These are phyloP conservation scores for Xerophyta viscosa DNA, from an alignment of 106 monocot species.

Conservation along the genomic window DNA sequence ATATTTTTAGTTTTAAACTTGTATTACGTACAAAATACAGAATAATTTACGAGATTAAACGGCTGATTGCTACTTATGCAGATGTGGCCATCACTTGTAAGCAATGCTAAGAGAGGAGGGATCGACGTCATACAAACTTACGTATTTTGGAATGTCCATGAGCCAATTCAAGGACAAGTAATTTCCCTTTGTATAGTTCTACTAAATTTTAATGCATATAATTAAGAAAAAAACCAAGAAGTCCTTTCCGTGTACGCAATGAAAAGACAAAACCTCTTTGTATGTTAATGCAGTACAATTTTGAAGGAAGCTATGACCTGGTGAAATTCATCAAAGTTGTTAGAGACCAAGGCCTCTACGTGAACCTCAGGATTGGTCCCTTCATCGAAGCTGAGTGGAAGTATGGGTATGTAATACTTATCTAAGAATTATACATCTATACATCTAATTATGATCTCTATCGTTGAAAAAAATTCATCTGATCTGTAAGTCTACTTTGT, in stretches of 20 bases:
- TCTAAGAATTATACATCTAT: too few species aligned
- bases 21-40: too few species aligned
- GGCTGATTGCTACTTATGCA: conserved; percentile 22
- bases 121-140: conserved; percentile 94
- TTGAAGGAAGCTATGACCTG: conserved; percentile 65
- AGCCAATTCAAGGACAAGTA: conserved; percentile 67
- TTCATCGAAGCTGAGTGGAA: conserved; percentile 96
- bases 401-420: conserved; percentile 75
- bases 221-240: not conserved
- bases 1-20: too few species aligned
- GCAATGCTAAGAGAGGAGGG: conserved; percentile 70
- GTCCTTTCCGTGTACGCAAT: too few species aligned
- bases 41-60: too few species aligned
- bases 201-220: not conserved
- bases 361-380: conserved; percentile 80
- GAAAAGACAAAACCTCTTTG: too few species aligned
- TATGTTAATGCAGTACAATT: conserved; percentile 47
- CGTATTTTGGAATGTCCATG: conserved; percentile 93
- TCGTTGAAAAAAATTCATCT: too few species aligned
- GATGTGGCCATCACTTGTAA: conserved; percentile 89
- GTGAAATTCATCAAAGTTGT: conserved; percentile 77
- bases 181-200: not conserved
- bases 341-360: conserved; percentile 59
- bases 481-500: too few species aligned
- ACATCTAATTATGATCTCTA: too few species aligned